Evolutionary conservation across 176 grass and related monocot species (phyloP), one percentile per base, ranked within the genome.

Genomic region (Rhynchospora pubera): DNA sequence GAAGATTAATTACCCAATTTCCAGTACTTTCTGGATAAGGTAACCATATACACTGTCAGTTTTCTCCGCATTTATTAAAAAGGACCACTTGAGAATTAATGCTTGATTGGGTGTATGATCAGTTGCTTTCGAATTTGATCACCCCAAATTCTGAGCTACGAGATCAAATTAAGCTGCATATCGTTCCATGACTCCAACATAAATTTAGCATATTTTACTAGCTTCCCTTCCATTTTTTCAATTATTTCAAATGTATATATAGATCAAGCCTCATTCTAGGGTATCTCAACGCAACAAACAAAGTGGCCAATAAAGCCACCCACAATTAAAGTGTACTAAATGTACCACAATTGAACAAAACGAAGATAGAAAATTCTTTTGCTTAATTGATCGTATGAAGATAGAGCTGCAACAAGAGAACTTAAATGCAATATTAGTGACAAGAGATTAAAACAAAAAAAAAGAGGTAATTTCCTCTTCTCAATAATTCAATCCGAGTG

Each of bases 41-140:
- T 67, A 67, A 68, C 24, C 68, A 39, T 39, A 39, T n/a, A 5
- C 22, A 48, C 42, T 48, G 42, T 72, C 43, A 47, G 39, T 72
- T 47, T 39, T 72, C 42, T 21, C 68, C 1, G 43, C 44, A 72
- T 72, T 43, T 72, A 72, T 72, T 22, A 10, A 10, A 47, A 72
- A 48, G 68, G 68, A 48, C 68, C n/a, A 46, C 16, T 39, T 9
- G 8, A 47, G 47, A 72, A 11, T 72, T 48, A 47, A 72, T 72
- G 68, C 68, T 72, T 16, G 44, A 72, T 72, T 46, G n/a, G 68
- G 68, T n/a, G n/a, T 48, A 22, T 72, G 68, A 72, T 43, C 68
- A 22, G 68, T 72, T 72, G 68, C 44, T 72, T 72, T 48, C 68
- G 48, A 72, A 23, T 72, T 52, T 5, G 1, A 71, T 48, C 18